These are phyloP conservation scores for Solanum ahanhuiri DNA, from an alignment of 257 asterid genomes.

Conservation along the genomic window DNA sequence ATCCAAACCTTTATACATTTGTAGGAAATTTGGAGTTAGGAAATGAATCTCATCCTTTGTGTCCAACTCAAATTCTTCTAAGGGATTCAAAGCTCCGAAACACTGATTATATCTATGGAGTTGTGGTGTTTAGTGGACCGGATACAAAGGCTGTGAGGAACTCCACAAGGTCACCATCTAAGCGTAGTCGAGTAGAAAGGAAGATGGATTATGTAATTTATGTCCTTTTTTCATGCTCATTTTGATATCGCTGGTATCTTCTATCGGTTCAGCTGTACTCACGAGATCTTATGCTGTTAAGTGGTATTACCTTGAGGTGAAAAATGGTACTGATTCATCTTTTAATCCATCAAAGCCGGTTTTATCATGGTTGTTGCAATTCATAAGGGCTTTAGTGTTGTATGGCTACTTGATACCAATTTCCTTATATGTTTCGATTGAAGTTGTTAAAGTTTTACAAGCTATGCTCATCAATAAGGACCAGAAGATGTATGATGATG, in stretches of 20 bases:
- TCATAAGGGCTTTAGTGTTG: slow-evolving; percentile 77
- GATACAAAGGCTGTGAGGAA: slow-evolving; percentile 95
- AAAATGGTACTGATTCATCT: slow-evolving; percentile 28
- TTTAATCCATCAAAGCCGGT: slow-evolving; percentile 46
- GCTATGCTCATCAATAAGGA: slow-evolving; percentile 76
- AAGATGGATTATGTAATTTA: slow-evolving; percentile 91
- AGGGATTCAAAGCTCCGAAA: slow-evolving; percentile 94
- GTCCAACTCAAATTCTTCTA: slow-evolving; percentile 81
- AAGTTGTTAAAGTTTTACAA: slow-evolving; percentile 87
- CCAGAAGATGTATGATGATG: slow-evolving; percentile 78
- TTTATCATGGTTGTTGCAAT: slow-evolving; percentile 56
- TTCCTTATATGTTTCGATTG: slow-evolving; percentile 87
- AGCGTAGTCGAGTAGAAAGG: slow-evolving; percentile 74
- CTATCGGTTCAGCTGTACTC: slow-evolving; percentile 63
- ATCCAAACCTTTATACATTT: slow-evolving; percentile 72
- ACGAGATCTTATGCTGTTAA: slow-evolving; percentile 56
- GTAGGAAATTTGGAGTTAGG: slow-evolving; percentile 75
- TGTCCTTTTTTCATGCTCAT: slow-evolving; percentile 60
- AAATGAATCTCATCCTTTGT: slow-evolving; percentile 52
- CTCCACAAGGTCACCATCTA: slow-evolving; percentile 84
- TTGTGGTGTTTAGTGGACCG: slow-evolving; percentile 75
- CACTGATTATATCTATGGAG: slow-evolving; percentile 71
- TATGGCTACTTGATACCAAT: slow-evolving; percentile 91
- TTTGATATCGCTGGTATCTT: slow-evolving; percentile 64
- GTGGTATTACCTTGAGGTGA: slow-evolving; percentile 81